phyloP scores from a whole-genome alignment of 805 yeast genomes.

The Clavispora phyllophila region DNA sequence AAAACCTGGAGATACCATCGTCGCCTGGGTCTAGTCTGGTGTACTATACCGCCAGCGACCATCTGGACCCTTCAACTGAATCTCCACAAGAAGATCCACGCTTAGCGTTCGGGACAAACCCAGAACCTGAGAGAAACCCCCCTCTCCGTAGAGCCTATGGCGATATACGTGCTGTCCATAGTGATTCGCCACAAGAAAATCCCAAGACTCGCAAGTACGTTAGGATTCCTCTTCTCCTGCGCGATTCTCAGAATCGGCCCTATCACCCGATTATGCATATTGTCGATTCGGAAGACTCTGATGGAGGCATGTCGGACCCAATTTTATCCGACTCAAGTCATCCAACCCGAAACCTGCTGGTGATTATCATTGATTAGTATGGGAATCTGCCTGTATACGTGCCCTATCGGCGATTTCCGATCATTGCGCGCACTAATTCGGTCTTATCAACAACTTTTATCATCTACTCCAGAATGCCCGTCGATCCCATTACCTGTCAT shows the following conservation, averaged over 20 bases:
- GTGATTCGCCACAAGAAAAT: too few relatives aligned
- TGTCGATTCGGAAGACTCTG: neutral
- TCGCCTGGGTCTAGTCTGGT: neutral
- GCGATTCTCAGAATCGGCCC: neutral
- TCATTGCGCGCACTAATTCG: neutral
- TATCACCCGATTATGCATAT: neutral
- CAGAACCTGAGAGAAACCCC: too few relatives aligned
- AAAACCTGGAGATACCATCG: neutral
- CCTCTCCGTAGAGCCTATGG: too few relatives aligned
- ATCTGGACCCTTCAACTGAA: neutral
- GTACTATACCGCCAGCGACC: neutral
- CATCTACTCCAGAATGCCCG: conserved; percentile 17
- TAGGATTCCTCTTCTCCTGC: neutral
- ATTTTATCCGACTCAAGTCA: neutral
- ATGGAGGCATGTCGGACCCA: neutral
- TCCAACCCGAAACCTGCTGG: neutral
- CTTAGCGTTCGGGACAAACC: too few relatives aligned
- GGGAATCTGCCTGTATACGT: neutral
- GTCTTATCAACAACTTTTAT: neutral
- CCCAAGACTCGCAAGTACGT: neutral
- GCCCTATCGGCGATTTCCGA: neutral
- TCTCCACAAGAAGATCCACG: too few relatives aligned
- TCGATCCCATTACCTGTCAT: conserved; percentile 79
- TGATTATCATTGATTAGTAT: neutral
- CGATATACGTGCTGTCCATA: too few relatives aligned